A percentile compares a stretch with the other conserved stretches of the same genome.
Conservation (phyloP, 108 stramenopile species). For the Fistulifera solaris region DNA sequence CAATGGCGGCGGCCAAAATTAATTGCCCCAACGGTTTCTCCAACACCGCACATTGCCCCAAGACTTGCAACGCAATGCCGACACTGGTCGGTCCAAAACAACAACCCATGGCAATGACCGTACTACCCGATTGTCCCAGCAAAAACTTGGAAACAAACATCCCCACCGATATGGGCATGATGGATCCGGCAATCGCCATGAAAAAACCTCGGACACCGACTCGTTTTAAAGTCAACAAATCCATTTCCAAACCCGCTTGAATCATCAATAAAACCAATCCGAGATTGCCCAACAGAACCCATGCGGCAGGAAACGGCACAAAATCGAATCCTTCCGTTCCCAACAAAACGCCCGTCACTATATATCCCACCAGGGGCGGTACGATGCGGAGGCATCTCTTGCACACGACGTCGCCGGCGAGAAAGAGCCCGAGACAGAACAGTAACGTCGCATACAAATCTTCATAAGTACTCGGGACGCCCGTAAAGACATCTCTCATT, state of each 20-base stretch:
- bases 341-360: constrained; percentile 19
- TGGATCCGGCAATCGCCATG: constrained; percentile 46
- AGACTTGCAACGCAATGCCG: constrained; percentile 74
- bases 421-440: constrained; percentile 18
- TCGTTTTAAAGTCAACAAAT: constrained; percentile 38
- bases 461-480: too few species aligned
- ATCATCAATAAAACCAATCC: constrained; percentile 38
- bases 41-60: constrained; percentile 52
- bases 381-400: constrained; percentile 13
- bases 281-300: constrained; percentile 26
- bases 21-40: constrained; percentile 81
- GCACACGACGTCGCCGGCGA: constrained; percentile 24
- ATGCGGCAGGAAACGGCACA: constrained; percentile 5
- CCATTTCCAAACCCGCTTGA: constrained; percentile 61
- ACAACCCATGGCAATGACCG: constrained; percentile 56
- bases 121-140: too few species aligned
- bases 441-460: constrained; percentile 2
- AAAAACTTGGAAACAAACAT: constrained; percentile 3
- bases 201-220: constrained; percentile 34
- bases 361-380: constrained; percentile 30
- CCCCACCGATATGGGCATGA: constrained; percentile 42
- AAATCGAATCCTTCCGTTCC: constrained; percentile 25
- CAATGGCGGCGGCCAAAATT: constrained; percentile 68
- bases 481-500: too few species aligned
- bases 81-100: constrained; percentile 72